Base-by-base conservation (phyloP, 1,139 yeast genomes). In the Saccharomyces hybrid region DNA sequence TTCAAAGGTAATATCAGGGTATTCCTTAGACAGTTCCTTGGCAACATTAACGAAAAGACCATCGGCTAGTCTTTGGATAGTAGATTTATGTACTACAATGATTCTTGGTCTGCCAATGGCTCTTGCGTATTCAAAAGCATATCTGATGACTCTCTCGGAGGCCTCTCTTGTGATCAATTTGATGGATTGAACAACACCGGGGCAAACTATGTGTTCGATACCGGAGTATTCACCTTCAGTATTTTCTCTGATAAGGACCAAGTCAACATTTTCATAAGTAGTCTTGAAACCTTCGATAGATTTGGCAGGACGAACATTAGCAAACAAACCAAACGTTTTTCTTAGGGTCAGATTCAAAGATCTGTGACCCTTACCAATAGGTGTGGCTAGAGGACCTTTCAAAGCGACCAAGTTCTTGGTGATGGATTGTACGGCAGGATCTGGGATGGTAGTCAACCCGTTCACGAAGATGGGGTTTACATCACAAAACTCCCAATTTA, bases 181-280 rank as follows among this genome's bases (percentile, higher is more conserved):
- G 78, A 93, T 93, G 60, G 96, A 88, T 78, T 93, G 98, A 56
- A 93, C 98, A 55, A 93, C 98, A 70, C 99, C 99, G 62, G 98
- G 98, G 57, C 90, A 95, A 62, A 93, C 91, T 62, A 91, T 87
- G 79, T 93, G 99, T 79, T 93, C 99, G 66, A 93, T 91, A 76
- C 99, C 99, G 48, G 97, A 90, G 79, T 93, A 93, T 78, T 93
- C 99, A 77, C 98, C 99, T 78, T 93, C 99, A 66, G 99, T 93
- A 83, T 93, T 93, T 78, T 93, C 99, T 81, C 99, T 89, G 74
- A 93, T 90, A 71, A 93, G 81, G 52, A 93, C 97, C 61, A 96
- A 86, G 77, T 93, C 95, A 63, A 93, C 97, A 72, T 88, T 81
- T 67, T 88, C 86, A 78, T 91, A 93, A 51, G 97, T 95, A 61